phyloP scores from a whole-genome alignment of 1,139 yeast genomes.

The Meyerozyma athensensis region DNA sequence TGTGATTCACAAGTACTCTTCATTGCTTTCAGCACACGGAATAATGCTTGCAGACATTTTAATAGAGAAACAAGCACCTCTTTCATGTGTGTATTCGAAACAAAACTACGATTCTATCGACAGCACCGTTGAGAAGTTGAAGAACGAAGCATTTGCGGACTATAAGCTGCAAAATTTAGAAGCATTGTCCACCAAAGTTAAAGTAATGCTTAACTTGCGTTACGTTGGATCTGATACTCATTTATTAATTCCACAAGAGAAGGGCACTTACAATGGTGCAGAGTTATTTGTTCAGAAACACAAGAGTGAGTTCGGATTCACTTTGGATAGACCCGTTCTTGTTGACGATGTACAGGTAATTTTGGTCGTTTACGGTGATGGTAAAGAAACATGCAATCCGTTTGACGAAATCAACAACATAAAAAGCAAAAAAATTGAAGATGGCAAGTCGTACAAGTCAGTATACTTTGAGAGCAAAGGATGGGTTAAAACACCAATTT shows the following conservation, averaged over 20 bases:
- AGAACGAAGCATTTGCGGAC: constrained; percentile 26
- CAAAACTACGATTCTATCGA: constrained; percentile 20
- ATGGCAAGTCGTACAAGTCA: constrained; percentile 10
- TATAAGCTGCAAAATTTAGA: constrained; percentile 28
- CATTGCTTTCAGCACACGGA: constrained; percentile 54
- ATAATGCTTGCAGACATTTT: constrained; percentile 55
- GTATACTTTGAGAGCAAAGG: constrained; percentile 35
- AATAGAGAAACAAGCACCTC: constrained; percentile 63
- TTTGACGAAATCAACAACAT: constrained; percentile 24
- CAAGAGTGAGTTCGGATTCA: constrained; percentile 37
- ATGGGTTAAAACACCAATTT: constrained; percentile 51
- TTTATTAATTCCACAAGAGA: constrained; percentile 49
- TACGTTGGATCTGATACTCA: constrained; percentile 88
- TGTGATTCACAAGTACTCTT: constrained; percentile 48
- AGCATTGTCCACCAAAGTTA: constrained; percentile 32
- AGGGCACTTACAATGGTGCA: constrained; percentile 22
- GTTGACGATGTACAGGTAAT: constrained; percentile 78
- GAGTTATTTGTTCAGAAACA: constrained; percentile 29
- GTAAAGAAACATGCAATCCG: constrained; percentile 29
- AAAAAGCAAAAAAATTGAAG: constrained; percentile 3
- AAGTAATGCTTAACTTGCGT: constrained; percentile 69
- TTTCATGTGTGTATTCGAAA: constrained; percentile 24
- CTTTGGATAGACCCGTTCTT: constrained; percentile 46
- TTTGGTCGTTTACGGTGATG: constrained; percentile 28
- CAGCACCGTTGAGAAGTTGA: constrained; percentile 21